These are phyloP conservation scores for Deakozyma indianensis DNA, from an alignment of 805 yeast genomes.

Conservation along the genomic window DNA sequence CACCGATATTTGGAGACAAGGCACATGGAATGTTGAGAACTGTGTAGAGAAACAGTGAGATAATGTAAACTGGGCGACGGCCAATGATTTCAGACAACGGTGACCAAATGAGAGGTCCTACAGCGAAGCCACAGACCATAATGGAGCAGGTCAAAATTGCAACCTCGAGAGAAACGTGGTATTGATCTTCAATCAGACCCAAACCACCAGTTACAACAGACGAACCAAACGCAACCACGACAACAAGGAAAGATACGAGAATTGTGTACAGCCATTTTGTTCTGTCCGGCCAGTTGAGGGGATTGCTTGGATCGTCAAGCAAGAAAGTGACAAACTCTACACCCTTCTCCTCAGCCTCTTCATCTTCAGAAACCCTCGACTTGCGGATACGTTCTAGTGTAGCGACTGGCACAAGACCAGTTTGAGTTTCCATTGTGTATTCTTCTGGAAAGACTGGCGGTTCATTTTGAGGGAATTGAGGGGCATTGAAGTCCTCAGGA, in stretches of 20 bases:
- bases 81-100: slow-evolving; percentile 81
- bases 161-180: slow-evolving; percentile 61
- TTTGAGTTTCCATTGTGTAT: slow-evolving; percentile 72
- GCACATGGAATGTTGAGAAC: slow-evolving; percentile 72
- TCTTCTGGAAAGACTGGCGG: slow-evolving; percentile 62
- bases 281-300: slow-evolving; percentile 61
- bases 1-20: slow-evolving; percentile 66
- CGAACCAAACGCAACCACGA: slow-evolving; percentile 87
- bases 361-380: slow-evolving; percentile 10
- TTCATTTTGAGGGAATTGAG: neutral
- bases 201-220: slow-evolving; percentile 83
- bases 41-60: slow-evolving; percentile 45
- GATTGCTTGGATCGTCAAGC: slow-evolving; percentile 69
- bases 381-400: slow-evolving; percentile 52
- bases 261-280: slow-evolving; percentile 36
- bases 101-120: slow-evolving; percentile 84
- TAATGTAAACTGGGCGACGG: slow-evolving; percentile 67
- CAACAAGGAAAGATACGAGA: slow-evolving; percentile 54
- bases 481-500: neutral
- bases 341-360: slow-evolving; percentile 20
- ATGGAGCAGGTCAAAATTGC: slow-evolving; percentile 67
- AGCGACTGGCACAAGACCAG: slow-evolving; percentile 74
- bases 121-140: slow-evolving; percentile 78
- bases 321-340: slow-evolving; percentile 33
- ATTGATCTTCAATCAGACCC: slow-evolving; percentile 48